Evolutionary conservation across 1,284 basidiomycete genomes (phyloP), one percentile per base, ranked within the genome.

Genomic region (Microbotryum lychnidis-dioicae): DNA sequence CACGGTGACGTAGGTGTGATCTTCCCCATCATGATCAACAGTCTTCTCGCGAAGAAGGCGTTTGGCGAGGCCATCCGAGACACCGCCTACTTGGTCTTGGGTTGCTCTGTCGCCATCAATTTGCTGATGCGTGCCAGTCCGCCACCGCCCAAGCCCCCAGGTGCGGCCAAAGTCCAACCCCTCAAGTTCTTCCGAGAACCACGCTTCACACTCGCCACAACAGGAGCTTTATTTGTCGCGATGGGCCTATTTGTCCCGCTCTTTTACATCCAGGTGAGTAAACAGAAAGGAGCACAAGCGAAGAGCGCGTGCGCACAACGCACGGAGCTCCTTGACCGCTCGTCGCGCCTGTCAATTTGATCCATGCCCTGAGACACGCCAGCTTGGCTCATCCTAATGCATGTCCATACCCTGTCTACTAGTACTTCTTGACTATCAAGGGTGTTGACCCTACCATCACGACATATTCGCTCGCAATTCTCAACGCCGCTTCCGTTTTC

Each of bases 1-100:
- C 37, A 42, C 37, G 37, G 37, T 16, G 37, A 42, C 37, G 37
- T 16, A 16, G 60, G 60, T 1, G 50, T 67, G 31, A 49, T 49
- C 31, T 64, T 65, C 42, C 60, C 62, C 2, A 63, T 66, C 52
- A 57, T 63, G 51, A 57, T 66, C 47, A 66, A 63, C 46, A 58
- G 57, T 16, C 57, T 66, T 8, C 55, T 66, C 29, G 51, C 12
- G 20, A 55, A 61, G 14, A 56, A 46, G 1, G 12, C 56, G 25
- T 46, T 61, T n/a, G 65, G 59, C 3, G 59, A 56, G 20, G 37
- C 48, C 6, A 54, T 45, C 0, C 61, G 55, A 5, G 62, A 61
- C 18, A 61, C 56, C 20, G 64, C 61, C 12, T 63, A 58, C 27
- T 23, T 66, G 14, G 51, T 63, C n/a, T 29, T 50, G 3, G 57